Percentiles rank a stretch among this genome's conserved stretches.
These are phyloP conservation scores for Microstegium vimineum DNA, from an alignment of 176 grass and related monocot genomes.

Conservation along the genomic window DNA sequence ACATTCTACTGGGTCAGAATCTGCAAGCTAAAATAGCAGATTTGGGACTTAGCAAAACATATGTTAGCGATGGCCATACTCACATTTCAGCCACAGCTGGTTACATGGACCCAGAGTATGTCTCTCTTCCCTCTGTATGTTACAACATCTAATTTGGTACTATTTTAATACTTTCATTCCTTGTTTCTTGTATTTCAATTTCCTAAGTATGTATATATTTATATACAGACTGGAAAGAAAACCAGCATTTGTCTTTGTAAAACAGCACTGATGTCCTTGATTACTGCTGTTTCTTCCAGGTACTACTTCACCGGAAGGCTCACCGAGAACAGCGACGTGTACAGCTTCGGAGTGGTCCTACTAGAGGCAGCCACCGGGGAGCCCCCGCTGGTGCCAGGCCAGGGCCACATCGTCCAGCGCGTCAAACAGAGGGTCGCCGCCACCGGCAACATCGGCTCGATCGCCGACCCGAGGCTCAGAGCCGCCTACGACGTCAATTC, in stretches of 20 bases:
- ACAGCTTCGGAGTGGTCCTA: conserved; percentile 35
- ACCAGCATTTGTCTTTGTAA: too few relatives aligned
- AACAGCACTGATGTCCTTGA: too few relatives aligned
- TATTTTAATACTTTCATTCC: too few relatives aligned
- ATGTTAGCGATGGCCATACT: not conserved
- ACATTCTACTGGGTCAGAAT: conserved; percentile 42
- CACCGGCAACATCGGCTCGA: not conserved
- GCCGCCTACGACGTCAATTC: not conserved
- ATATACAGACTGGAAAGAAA: too few relatives aligned
- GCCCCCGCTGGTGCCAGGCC: conserved; percentile 26
- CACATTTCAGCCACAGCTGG: conserved; percentile 26
- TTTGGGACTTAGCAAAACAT: conserved; percentile 48
- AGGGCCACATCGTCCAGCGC: conserved; percentile 6
- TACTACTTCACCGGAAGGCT: conserved; percentile 10
- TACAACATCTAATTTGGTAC: too few relatives aligned
- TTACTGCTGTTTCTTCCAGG: not conserved
- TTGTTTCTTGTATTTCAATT: too few relatives aligned
- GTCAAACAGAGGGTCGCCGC: not conserved
- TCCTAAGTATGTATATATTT: too few relatives aligned
- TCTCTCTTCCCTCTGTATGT: not conserved
- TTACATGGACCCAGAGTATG: conserved; percentile 62
- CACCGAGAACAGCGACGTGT: conserved; percentile 32
- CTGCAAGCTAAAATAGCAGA: conserved; percentile 43
- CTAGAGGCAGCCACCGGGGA: conserved; percentile 4
- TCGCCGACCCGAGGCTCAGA: not conserved